Conservation (phyloP, 2,329 filamentous ascomycete species). For the Fusarium praegraminearum region DNA sequence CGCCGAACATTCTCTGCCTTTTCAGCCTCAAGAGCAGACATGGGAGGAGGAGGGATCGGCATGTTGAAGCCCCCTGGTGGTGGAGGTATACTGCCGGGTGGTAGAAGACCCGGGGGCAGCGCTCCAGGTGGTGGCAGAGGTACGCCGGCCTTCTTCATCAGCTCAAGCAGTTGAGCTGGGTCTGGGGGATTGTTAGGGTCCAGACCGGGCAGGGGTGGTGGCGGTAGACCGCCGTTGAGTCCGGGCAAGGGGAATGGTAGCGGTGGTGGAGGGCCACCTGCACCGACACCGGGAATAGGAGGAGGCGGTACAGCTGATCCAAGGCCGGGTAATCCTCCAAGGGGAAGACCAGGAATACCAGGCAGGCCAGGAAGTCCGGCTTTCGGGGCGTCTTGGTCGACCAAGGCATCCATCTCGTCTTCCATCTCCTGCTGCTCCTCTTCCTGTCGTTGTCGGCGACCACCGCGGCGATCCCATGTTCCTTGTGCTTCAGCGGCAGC, state of each 20-base stretch:
- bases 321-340: slow-evolving; percentile 58
- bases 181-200: slow-evolving; percentile 72
- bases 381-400: slow-evolving; percentile 83
- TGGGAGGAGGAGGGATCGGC: slow-evolving; percentile 55
- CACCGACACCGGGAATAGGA: slow-evolving; percentile 64
- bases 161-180: slow-evolving; percentile 70
- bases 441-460: slow-evolving; percentile 83
- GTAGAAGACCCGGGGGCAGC: slow-evolving; percentile 60
- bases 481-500: slow-evolving; percentile 92
- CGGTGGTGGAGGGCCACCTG: slow-evolving; percentile 59
- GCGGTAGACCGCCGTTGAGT: slow-evolving; percentile 59
- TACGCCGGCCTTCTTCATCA: slow-evolving; percentile 74
- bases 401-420: slow-evolving; percentile 91
- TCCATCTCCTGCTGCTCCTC: slow-evolving; percentile 95
- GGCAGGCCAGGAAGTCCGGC: slow-evolving; percentile 56
- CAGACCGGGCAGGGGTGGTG: slow-evolving; percentile 65
- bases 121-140: slow-evolving; percentile 67
- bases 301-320: slow-evolving; percentile 59
- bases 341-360: slow-evolving; percentile 70
- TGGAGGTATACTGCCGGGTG: slow-evolving; percentile 54
- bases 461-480: slow-evolving; percentile 88
- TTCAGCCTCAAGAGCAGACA: slow-evolving; percentile 52
- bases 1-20: slow-evolving; percentile 55
- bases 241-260: slow-evolving; percentile 67
- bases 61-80: slow-evolving; percentile 52